These are phyloP conservation scores for Plantago ovata DNA, from an alignment of 257 asterid species.

Conservation along the genomic window DNA sequence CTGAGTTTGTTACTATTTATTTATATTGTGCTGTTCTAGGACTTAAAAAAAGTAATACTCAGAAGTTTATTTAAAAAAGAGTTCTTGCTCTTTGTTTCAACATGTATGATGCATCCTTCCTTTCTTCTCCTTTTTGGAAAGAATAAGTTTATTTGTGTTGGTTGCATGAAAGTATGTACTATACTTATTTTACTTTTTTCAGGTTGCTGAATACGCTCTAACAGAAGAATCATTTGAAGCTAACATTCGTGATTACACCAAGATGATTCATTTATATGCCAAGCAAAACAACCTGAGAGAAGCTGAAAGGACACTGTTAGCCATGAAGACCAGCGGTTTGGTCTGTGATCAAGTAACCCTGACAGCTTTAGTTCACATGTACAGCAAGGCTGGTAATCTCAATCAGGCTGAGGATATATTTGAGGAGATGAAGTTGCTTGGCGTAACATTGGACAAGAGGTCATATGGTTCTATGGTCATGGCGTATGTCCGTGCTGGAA, in stretches of 20 bases:
- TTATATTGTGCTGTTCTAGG: background rate
- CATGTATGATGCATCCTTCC: background rate
- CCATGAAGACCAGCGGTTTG: slow-evolving; percentile 69
- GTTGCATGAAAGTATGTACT: slow-evolving; percentile 1
- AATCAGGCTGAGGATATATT: slow-evolving; percentile 55
- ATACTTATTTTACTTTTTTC: slow-evolving; percentile 17
- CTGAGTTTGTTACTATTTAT: background rate
- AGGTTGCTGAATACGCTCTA: slow-evolving; percentile 69
- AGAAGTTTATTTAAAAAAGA: no score
- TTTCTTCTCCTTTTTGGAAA: background rate
- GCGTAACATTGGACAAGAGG: slow-evolving; percentile 61
- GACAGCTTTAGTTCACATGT: slow-evolving; percentile 79
- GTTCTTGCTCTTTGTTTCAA: background rate
- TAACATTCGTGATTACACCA: slow-evolving; percentile 77
- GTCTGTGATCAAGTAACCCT: slow-evolving; percentile 70
- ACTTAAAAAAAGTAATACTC: no score
- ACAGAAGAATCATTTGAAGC: slow-evolving; percentile 80
- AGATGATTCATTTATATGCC: slow-evolving; percentile 61
- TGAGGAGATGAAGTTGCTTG: slow-evolving; percentile 80
- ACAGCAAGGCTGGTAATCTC: slow-evolving; percentile 84
- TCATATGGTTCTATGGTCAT: slow-evolving; percentile 89
- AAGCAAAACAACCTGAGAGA: slow-evolving; percentile 47
- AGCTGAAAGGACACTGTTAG: slow-evolving; percentile 54
- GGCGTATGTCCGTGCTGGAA: slow-evolving; percentile 82
- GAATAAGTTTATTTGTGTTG: background rate